Conservation (phyloP, 2,329 filamentous ascomycete species). For the Aspergillus sp. region DNA sequence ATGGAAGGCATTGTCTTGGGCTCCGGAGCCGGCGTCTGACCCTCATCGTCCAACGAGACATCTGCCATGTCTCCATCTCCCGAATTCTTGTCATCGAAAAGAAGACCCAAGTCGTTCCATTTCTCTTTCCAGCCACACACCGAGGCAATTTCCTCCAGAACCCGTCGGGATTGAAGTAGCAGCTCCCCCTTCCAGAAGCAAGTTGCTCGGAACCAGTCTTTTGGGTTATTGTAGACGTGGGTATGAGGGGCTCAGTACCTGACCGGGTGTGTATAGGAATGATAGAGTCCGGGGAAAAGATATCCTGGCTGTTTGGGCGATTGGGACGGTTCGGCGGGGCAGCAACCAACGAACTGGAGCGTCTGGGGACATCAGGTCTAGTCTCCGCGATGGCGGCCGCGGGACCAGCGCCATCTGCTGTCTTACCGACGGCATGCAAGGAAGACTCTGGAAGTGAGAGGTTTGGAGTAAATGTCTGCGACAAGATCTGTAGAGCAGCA, state of each 20-base stretch:
- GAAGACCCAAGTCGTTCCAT: constrained; percentile 57
- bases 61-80: constrained; percentile 28
- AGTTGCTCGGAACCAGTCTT: constrained; percentile 70
- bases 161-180: constrained; percentile 71
- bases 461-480: constrained; percentile 33
- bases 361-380: constrained; percentile 27
- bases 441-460: constrained; percentile 34
- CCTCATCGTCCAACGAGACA: constrained; percentile 28
- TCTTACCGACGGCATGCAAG: constrained; percentile 23
- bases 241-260: constrained; percentile 36
- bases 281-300: constrained; percentile 22
- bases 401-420: constrained; percentile 15
- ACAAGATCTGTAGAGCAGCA: constrained; percentile 40
- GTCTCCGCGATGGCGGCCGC: constrained; percentile 14
- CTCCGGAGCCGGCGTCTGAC: constrained; percentile 9
- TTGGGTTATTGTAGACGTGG: constrained; percentile 36
- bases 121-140: constrained; percentile 71
- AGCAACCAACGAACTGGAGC: constrained; percentile 35
- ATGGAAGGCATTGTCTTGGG: constrained; percentile 19
- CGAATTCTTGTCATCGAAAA: constrained; percentile 28
- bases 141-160: constrained; percentile 70
- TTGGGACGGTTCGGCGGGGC: constrained; percentile 12
- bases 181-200: constrained; percentile 76
- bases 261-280: constrained; percentile 34
- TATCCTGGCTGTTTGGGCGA: constrained; percentile 24